Evolutionary conservation across 2,329 filamentous ascomycete species (phyloP).

Genomic region (Raffaelea arxii): DNA sequence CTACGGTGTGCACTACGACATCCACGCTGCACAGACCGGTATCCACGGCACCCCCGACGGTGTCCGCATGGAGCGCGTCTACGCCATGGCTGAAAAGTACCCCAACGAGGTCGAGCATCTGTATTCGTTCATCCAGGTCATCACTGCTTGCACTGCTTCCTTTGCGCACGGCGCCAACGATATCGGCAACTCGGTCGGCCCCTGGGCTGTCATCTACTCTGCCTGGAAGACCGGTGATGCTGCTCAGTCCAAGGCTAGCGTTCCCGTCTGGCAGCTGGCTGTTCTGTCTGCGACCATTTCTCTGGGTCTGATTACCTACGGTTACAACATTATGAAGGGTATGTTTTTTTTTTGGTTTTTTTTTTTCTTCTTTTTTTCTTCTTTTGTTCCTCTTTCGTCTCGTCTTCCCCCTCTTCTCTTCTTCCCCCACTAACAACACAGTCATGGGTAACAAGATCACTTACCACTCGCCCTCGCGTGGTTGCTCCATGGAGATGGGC

Average conservation of each 20-base stretch:
- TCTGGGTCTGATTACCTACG: slow-evolving; percentile 61
- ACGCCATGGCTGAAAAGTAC: slow-evolving; percentile 54
- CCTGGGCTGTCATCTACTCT: slow-evolving; percentile 61
- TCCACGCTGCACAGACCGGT: slow-evolving; percentile 65
- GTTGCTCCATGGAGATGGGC: slow-evolving; percentile 69
- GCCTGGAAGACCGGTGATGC: slow-evolving; percentile 56
- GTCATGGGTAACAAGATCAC: slow-evolving; percentile 78
- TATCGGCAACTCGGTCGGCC: slow-evolving; percentile 60
- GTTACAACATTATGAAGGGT: slow-evolving; percentile 80
- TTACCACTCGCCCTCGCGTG: slow-evolving; percentile 49
- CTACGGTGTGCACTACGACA: slow-evolving; percentile 75
- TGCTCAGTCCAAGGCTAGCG: slow-evolving; percentile 50
- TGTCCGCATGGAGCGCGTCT: slow-evolving; percentile 59
- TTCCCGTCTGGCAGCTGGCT: slow-evolving; percentile 68
- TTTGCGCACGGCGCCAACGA: slow-evolving; percentile 73
- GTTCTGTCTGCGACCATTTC: slow-evolving; percentile 56
- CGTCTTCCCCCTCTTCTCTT: slow-evolving; percentile 7
- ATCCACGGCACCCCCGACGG: slow-evolving; percentile 64
- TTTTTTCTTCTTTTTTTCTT: too few relatives aligned
- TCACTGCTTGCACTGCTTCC: slow-evolving; percentile 62
- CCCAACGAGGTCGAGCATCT: slow-evolving; percentile 61
- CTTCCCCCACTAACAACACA: slow-evolving; percentile 21
- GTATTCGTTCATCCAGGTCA: slow-evolving; percentile 57
- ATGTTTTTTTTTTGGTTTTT: slow-evolving; percentile 20
- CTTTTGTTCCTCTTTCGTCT: too few relatives aligned